Base-by-base conservation (phyloP, 192 early-diverging fungal species). In the Phycomyces blakesleeanus region DNA sequence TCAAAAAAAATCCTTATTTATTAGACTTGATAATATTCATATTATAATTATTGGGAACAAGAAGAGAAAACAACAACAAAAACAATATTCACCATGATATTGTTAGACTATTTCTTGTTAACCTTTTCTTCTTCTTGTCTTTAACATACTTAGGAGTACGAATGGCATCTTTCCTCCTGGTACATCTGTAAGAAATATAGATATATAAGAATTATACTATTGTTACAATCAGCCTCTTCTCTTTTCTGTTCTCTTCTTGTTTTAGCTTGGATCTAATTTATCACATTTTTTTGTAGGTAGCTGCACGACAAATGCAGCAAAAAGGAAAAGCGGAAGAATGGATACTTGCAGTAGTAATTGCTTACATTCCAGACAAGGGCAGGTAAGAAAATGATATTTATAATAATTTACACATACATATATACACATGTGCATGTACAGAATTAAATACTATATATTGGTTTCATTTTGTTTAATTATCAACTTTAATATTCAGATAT, bases 241-340 rank as follows among this genome's bases (percentile, higher is more conserved):
- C 29, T 10, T 27, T 41, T 26, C 22, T 16, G 29, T 56, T 51
- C 9, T n/a, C 10, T n/a, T 37, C 1, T 57, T 37, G 7, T 18
- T 44, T 37, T 26, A 22, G 34, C 20, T 25, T 20, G 11, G 37
- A 21, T 41, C 34, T 56, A 42, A 26, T 12, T 40, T 24, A 18
- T 38, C 38, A 34, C 26, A 44, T 55, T 57, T 55, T 27, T 18
- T 2, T 22, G 16, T 39, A 24, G 51, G 81, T 83, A 0, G 81
- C 81, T 18, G 81, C 81, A 7, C 70, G 72, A 25, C 77, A 76
- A 61, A 75, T 75, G 54, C 79, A 77, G 49, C 60, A 73, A 47
- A 84, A 84, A 53, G 75, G 80, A 51, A 76, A 74, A 51, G 65
- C 70, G 24, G 73, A 84, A 57, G 80, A 84, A 47, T 84, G 82